Percentiles rank a stretch among this genome's conserved stretches.
phyloP scores from a whole-genome alignment of 2,329 filamentous ascomycete genomes.

The Colletotrichum musicola region DNA sequence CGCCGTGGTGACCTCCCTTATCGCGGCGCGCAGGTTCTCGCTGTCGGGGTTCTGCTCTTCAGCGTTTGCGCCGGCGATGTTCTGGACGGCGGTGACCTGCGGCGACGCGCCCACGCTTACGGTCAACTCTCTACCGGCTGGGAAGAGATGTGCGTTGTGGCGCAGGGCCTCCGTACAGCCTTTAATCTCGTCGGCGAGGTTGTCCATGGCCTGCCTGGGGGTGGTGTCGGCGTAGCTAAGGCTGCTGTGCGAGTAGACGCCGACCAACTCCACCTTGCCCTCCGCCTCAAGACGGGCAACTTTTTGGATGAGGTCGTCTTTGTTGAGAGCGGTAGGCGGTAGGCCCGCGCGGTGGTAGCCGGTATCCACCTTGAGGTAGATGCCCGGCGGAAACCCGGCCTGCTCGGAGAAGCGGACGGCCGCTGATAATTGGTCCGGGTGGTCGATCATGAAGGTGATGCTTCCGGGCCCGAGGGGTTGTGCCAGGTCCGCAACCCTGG shows the following conservation, averaged over 20 bases:
- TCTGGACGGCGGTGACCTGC: slow-evolving; percentile 46
- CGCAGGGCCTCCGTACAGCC: slow-evolving; percentile 46
- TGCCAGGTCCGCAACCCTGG: slow-evolving; percentile 61
- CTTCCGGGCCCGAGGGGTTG: slow-evolving; percentile 57
- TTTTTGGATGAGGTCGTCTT: slow-evolving; percentile 51
- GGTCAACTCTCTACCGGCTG: slow-evolving; percentile 38
- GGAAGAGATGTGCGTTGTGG: slow-evolving; percentile 36
- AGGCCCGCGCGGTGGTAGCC: slow-evolving; percentile 74
- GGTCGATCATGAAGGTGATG: slow-evolving; percentile 69
- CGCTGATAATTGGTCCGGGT: slow-evolving; percentile 59
- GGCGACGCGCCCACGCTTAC: slow-evolving; percentile 51
- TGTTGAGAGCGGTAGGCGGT: slow-evolving; percentile 54
- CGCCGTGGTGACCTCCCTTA: neutral
- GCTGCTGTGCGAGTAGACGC: slow-evolving; percentile 51
- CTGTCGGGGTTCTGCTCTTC: neutral
- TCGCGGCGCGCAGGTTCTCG: slow-evolving; percentile 1
- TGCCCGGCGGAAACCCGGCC: slow-evolving; percentile 47
- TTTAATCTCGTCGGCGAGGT: slow-evolving; percentile 46
- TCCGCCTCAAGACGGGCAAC: slow-evolving; percentile 45
- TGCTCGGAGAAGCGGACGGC: slow-evolving; percentile 48
- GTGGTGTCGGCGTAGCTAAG: slow-evolving; percentile 47
- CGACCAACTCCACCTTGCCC: slow-evolving; percentile 40
- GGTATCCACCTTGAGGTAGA: slow-evolving; percentile 74
- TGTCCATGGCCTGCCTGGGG: slow-evolving; percentile 46
- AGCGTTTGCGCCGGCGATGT: slow-evolving; percentile 32